Base-by-base conservation (phyloP, 768 basidiomycete genomes). In the Boletus subparvulus region DNA sequence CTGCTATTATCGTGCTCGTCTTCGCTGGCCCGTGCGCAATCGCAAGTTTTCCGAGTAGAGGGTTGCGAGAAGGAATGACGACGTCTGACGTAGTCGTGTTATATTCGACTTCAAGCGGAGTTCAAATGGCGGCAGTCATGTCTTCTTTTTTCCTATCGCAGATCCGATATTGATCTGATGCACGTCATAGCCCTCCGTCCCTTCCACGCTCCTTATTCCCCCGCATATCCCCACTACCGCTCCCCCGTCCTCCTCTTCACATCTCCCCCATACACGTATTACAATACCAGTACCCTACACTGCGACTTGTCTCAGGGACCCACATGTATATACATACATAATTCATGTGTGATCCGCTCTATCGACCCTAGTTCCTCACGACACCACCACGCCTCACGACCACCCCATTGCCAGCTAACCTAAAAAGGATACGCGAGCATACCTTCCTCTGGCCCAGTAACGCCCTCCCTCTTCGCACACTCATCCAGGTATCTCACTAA, bases 81-180 rank as follows among this genome's bases (percentile, higher is more conserved):
- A 75, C 65, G 69, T 75, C 74, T 75, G 74, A 75, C 74, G 74
- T 75, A 76, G 75, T 66, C 69, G 72, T 68, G 70, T 67, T 67
- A 73, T 75, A 73, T 74, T 74, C 69, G 63, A 76, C 74, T 75
- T 76, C 66, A 69, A 57, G 75, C 74, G 74, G 74, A 75, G 75
- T 61, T 76, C 75, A 56, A 75, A 70, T 67, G 21, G 13, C 40
- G 43, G 14, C 46, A 33, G n/a, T 40, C 17, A 13, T 24, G 33
- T 37, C 56, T 56, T 59, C 58, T 49, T 49, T 55, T 21, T 63
- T 54, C 69, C 62, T 67, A 72, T 72, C 68, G 70, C 55, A 73
- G 66, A 73, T 72, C 70, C 62, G 65, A 69, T 67, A 63, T 45
- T 66, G 63, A 73, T 72, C 66, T 65, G 62, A 68, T 61, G 51